Evolutionary conservation across 768 basidiomycete species (phyloP), one percentile per base, ranked within the genome.

Genomic region (Tylopilus sp.): DNA sequence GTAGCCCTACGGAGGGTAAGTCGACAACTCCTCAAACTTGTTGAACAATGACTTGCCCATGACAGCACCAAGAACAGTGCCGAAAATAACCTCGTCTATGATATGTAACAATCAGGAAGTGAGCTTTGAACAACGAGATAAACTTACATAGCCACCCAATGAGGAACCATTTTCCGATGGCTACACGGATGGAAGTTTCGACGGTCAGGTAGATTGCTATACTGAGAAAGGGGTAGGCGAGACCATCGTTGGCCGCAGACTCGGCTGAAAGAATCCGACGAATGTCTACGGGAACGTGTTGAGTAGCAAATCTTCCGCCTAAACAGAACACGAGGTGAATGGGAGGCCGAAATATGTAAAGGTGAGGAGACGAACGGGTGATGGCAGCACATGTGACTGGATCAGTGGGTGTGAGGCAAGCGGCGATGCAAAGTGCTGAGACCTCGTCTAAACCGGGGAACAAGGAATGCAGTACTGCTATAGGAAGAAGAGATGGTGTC

Each of bases 191-290:
- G 3, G 83, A 79, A 0, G 76, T 62, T 56, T 95, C 91, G 5
- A 92, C 57, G 10, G 85, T 85, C 41, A 98, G 75, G 66, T 95
- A 98, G 10, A 98, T 76, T 3, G 95, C 82, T 47, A 98, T 77
- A 23, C 82, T 80, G 49, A 98, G 75, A 67, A 98, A 98, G 0
- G 94, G 94, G 67, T 95, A 97, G 2, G 95, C 93, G 13, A 98
- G 78, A 2, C 97, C 97, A 59, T 98, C 97, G 68, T 99, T 99
- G 7, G 91, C 86, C 0, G 95, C 97, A 6, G 89, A 90, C 69
- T 98, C 95, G 0, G 91, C 91, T 0, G 88, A 80, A 7, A 97
- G 74, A 39, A 97, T 77, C 21, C 82, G 86, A 25, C 95, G 82
- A 21, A 98, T 75, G 47, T 91, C 85, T 6, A 71, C 55, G 4